These are phyloP conservation scores for Kregervanrija pseudodelftensis DNA, from an alignment of 805 yeast species.

Conservation along the genomic window DNA sequence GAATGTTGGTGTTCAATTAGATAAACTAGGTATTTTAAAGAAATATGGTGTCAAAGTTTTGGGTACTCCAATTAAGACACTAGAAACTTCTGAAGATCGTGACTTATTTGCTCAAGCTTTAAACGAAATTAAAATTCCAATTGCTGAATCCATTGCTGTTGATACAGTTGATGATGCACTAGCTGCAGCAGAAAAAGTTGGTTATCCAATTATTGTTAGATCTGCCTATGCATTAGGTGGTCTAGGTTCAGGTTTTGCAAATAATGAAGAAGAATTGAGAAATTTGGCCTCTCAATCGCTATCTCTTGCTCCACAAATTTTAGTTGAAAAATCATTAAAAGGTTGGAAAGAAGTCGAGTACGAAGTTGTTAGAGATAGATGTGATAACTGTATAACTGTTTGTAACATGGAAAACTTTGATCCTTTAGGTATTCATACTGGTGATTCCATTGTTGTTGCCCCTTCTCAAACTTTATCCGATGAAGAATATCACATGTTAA, in stretches of 20 bases:
- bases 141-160: slow-evolving; percentile 95
- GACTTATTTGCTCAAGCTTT: slow-evolving; percentile 92
- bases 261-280: slow-evolving; percentile 71
- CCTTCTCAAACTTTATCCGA: slow-evolving; percentile 97
- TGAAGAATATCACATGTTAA: slow-evolving; percentile 95
- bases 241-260: slow-evolving; percentile 94
- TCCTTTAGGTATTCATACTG: slow-evolving; percentile 97
- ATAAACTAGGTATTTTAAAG: slow-evolving; percentile 89
- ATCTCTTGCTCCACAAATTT: slow-evolving; percentile 86
- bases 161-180: slow-evolving; percentile 90
- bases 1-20: slow-evolving; percentile 92
- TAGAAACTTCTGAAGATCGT: slow-evolving; percentile 96
- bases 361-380: slow-evolving; percentile 96
- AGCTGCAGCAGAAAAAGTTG: slow-evolving; percentile 78
- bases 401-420: slow-evolving; percentile 99
- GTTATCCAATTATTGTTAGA: slow-evolving; percentile 95
- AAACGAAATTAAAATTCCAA: slow-evolving; percentile 91
- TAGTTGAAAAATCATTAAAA: slow-evolving; percentile 93
- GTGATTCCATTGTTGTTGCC: slow-evolving; percentile 98
- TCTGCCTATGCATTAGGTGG: slow-evolving; percentile 98
- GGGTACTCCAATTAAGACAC: slow-evolving; percentile 95
- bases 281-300: slow-evolving; percentile 86
- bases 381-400: slow-evolving; percentile 95
- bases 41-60: slow-evolving; percentile 88
- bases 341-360: slow-evolving; percentile 99